These are phyloP conservation scores for Yamadazyma sp. DNA, from an alignment of 805 yeast genomes.

Conservation along the genomic window DNA sequence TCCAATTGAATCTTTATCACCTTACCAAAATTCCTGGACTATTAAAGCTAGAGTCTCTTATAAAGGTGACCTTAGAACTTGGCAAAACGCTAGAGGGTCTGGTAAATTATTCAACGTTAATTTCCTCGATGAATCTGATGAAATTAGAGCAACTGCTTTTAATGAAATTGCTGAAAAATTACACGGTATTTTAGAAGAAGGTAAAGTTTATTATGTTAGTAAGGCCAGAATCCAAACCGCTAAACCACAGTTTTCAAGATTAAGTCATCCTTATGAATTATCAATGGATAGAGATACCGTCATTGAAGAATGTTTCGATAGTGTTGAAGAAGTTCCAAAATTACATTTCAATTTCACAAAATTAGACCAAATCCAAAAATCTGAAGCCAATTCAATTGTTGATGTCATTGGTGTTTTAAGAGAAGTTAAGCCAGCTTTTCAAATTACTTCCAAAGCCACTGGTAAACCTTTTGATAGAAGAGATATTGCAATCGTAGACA, in stretches of 20 bases:
- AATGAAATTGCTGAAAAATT: slow-evolving; percentile 80
- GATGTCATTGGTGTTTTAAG: slow-evolving; percentile 89
- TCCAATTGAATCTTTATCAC: slow-evolving; percentile 88
- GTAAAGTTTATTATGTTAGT: slow-evolving; percentile 81
- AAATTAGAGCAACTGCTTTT: slow-evolving; percentile 93
- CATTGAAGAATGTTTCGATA: slow-evolving; percentile 63
- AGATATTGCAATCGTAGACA: slow-evolving; percentile 83
- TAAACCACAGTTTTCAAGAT: slow-evolving; percentile 78
- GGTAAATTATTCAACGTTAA: slow-evolving; percentile 89
- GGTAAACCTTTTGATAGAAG: slow-evolving; percentile 93
- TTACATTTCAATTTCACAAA: slow-evolving; percentile 73
- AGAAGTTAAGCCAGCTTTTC: slow-evolving; percentile 69
- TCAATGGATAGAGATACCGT: slow-evolving; percentile 75
- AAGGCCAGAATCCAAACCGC: slow-evolving; percentile 80
- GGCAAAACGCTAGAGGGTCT: slow-evolving; percentile 82
- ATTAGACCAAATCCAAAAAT: slow-evolving; percentile 60
- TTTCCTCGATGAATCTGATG: slow-evolving; percentile 91
- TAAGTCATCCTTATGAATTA: slow-evolving; percentile 87
- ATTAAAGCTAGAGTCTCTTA: slow-evolving; percentile 88
- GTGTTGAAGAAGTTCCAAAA: slow-evolving; percentile 64
- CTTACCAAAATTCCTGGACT: slow-evolving; percentile 88
- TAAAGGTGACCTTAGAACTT: slow-evolving; percentile 83
- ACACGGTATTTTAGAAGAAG: slow-evolving; percentile 77
- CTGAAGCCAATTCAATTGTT: slow-evolving; percentile 67
- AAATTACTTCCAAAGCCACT: slow-evolving; percentile 79